Evolutionary conservation across 2,329 filamentous ascomycete species (phyloP).

Genomic region (Ascochyta pisi): DNA sequence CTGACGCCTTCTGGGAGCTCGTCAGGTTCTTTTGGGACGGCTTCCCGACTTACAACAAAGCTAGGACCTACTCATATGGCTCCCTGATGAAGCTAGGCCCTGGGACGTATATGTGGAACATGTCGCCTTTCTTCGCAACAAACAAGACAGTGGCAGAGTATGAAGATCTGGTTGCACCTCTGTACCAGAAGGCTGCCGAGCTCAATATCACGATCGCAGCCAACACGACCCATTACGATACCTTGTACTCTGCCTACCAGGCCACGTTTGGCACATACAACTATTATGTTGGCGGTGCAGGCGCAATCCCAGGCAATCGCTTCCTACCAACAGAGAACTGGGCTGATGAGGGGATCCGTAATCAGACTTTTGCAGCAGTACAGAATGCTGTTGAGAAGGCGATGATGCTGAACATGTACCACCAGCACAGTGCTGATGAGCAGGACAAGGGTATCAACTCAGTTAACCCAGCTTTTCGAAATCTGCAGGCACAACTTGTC

Average conservation of each 20-base stretch:
- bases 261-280: constrained; percentile 34
- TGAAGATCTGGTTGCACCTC: constrained; percentile 32
- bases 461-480: constrained; percentile 42
- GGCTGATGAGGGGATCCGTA: constrained; percentile 32
- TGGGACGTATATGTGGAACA: constrained; percentile 32
- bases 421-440: constrained; percentile 34
- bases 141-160: constrained; percentile 34
- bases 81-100: constrained; percentile 32
- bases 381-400: constrained; percentile 32
- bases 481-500: constrained; percentile 33
- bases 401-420: constrained; percentile 31
- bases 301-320: constrained; percentile 42
- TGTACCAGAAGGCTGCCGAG: constrained; percentile 30
- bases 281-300: constrained; percentile 38
- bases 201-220: constrained; percentile 34
- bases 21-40: constrained; percentile 31
- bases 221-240: constrained; percentile 33
- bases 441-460: constrained; percentile 30
- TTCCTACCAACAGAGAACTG: constrained; percentile 47
- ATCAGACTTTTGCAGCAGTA: constrained; percentile 35
- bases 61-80: constrained; percentile 41
- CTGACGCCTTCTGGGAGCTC: constrained; percentile 40
- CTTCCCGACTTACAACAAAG: constrained; percentile 33
- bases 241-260: constrained; percentile 42
- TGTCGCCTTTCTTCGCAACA: constrained; percentile 39